Base-by-base conservation (phyloP, 176 grass and related monocot genomes). In the Aegilops speltoides region DNA sequence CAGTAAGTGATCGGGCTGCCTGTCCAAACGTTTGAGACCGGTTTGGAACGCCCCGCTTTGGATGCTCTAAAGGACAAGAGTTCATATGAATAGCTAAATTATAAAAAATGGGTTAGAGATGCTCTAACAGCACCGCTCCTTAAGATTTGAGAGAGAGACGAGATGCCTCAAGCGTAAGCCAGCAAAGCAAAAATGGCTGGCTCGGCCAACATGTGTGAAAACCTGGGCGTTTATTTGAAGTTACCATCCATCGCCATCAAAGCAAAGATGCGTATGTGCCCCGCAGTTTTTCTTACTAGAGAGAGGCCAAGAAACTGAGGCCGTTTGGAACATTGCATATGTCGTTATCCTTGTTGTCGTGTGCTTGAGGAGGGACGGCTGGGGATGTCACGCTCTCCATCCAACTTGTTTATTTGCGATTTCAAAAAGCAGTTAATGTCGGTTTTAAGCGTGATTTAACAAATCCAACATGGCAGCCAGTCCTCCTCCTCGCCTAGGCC, bases 391-490 rank as follows among this genome's bases (percentile, higher is more conserved):
- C 46, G 7, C 23, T 77, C 76, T 29, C 6, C 12, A 16, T 37
- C 25, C 7, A 68, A 40, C n/a, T 79, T n/a, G 1, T 31, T 23
- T 63, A n/a, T 36, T 26, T 62, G 38, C 72, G 64, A 73, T 64
- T 86, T 62, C 63, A 3, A 43, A 29, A 26, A 48, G 72, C 31
- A 24, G 31, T 57, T 73, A 73, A 78, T 67, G 73, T 34, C 64
- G 41, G 73, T 8, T 73, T 72, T 66, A 41, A 26, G 20, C 17
- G 17, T 8, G 64, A 82, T 86, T 86, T 84, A 66, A 64, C 66
- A 73, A 62, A 61, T 52, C 8, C 83, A 82, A 70, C 26, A 52
- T 90, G 83, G 17, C 73, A 70, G 26, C 8, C 32, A 85, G 56
- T 73, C 76, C 29, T 50, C 16, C 66, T 14, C 23, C n/a, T 57